Percentiles rank a stretch among this genome's conserved stretches.
These are phyloP conservation scores for Fusarium sp. DNA, from an alignment of 2,329 filamentous ascomycete species.

Conservation along the genomic window DNA sequence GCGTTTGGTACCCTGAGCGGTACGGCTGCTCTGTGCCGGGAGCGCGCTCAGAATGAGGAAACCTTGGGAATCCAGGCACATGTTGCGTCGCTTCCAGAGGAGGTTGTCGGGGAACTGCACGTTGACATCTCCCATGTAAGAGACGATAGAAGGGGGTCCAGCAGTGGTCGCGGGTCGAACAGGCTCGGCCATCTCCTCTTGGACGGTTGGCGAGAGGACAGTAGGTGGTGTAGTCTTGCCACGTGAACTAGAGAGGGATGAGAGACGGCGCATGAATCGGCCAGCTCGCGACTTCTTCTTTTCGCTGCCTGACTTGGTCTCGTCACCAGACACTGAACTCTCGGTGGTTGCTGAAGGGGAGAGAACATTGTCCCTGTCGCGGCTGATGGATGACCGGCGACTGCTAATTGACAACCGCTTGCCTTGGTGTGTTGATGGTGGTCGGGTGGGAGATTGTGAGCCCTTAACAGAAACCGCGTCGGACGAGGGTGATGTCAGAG, in stretches of 20 bases:
- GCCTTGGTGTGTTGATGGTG: conserved; percentile 61
- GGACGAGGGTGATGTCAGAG: conserved; percentile 62
- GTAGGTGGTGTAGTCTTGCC: conserved; percentile 61
- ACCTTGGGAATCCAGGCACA: conserved; percentile 86
- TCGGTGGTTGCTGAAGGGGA: conserved; percentile 62
- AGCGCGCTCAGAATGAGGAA: conserved; percentile 81
- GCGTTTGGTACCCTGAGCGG: conserved; percentile 71
- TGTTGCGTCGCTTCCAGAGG: conserved; percentile 93
- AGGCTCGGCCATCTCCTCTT: conserved; percentile 58
- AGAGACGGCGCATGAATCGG: conserved; percentile 71
- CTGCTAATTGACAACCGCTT: conserved; percentile 75
- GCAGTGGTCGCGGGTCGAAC: conserved; percentile 50
- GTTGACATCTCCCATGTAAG: conserved; percentile 90
- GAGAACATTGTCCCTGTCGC: conserved; percentile 54
- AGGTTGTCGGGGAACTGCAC: conserved; percentile 97
- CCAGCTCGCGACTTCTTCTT: conserved; percentile 66
- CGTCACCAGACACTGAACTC: conserved; percentile 61
- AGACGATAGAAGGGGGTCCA: conserved; percentile 61
- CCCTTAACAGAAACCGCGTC: conserved; percentile 55
- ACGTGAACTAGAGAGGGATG: conserved; percentile 63
- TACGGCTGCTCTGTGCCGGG: conserved; percentile 66
- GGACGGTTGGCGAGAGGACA: conserved; percentile 63
- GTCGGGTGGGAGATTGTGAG: conserved; percentile 62
- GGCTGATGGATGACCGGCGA: conserved; percentile 65
- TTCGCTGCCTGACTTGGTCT: conserved; percentile 59